Evolutionary conservation across 2,329 filamentous ascomycete genomes (phyloP), one percentile per base, ranked within the genome.

Genomic region (Colletotrichum lindemuthianum): DNA sequence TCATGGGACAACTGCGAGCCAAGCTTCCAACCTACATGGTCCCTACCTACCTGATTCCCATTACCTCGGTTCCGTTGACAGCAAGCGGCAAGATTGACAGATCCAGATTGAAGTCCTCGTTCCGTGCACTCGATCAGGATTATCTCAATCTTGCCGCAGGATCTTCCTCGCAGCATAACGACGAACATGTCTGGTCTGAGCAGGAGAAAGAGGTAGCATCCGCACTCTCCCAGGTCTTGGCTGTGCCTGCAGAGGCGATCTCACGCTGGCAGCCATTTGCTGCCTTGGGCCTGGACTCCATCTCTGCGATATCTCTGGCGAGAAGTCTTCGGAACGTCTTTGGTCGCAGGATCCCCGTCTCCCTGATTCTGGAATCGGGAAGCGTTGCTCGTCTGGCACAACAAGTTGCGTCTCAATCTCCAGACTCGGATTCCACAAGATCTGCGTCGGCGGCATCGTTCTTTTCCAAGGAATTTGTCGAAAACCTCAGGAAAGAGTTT

Each of bases 271-370:
- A 88, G 0, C 92, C 93, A 0, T 90, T 97, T 65, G 88, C 90
- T 59, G 86, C 84, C n/a, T 75, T 97, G 3, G 94, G 94, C 0
- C 75, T 97, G 6, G 93, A 97, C 73, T 97, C 93, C 0, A 87
- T 97, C 33, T 91, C 90, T 8, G 92, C 92, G 0, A 96, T 97
- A 67, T 79, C 85, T 0, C 76, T 96, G 8, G 86, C 90, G 0
- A 87, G 83, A 58, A 72, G 75, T 13, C 73, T 97, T 0, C 82
- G 24, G 83, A 55, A 70, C 77, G 2, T 67, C 72, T 75, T 86
- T 1, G 72, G 79, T 1, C 76, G 70, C 6, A 79, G 84, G 32
- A 72, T 93, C 2, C 81, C 90, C 10, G 86, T 96, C 8, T 93
- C 91, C 0, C 76, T 82, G 1, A 84, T 97, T 24, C 78, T 97